Percentiles rank a stretch among this genome's conserved stretches.
These are phyloP conservation scores for Penicillium lividum DNA, from an alignment of 495 filamentous ascomycete species.

Conservation along the genomic window DNA sequence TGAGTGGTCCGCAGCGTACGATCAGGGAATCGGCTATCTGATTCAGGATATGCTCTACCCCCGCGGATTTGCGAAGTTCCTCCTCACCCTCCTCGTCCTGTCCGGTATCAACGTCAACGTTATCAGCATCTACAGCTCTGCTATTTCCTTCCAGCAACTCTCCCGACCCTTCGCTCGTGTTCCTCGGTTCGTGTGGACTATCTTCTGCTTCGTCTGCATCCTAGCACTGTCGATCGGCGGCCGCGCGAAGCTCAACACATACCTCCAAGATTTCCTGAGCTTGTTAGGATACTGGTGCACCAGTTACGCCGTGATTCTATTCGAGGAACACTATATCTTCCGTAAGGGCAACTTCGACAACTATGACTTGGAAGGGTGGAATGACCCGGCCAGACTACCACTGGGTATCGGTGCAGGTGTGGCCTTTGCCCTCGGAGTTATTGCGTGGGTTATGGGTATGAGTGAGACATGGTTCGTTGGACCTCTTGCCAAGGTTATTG, in stretches of 20 bases:
- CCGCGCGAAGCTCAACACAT: slow-evolving; percentile 37
- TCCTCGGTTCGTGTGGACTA: slow-evolving; percentile 45
- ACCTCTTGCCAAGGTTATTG: slow-evolving; percentile 26
- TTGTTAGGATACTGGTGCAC: slow-evolving; percentile 63
- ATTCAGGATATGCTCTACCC: slow-evolving; percentile 57
- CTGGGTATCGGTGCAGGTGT: slow-evolving; percentile 30
- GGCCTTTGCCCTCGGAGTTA: slow-evolving; percentile 36
- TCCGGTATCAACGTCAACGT: slow-evolving; percentile 45
- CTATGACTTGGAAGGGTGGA: slow-evolving; percentile 42
- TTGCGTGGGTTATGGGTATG: slow-evolving; percentile 42
- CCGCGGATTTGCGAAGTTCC: slow-evolving; percentile 58
- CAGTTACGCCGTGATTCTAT: slow-evolving; percentile 57
- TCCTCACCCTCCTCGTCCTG: slow-evolving; percentile 56
- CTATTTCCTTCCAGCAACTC: slow-evolving; percentile 44
- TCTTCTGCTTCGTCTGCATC: slow-evolving; percentile 42
- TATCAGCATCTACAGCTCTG: slow-evolving; percentile 45
- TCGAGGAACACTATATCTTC: slow-evolving; percentile 62
- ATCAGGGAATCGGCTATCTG: slow-evolving; percentile 57
- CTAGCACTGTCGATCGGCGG: slow-evolving; percentile 43
- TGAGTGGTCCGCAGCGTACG: slow-evolving; percentile 49
- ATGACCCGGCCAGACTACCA: slow-evolving; percentile 33
- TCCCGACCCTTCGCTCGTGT: slow-evolving; percentile 40
- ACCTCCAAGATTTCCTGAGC: slow-evolving; percentile 56
- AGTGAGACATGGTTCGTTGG: slow-evolving; percentile 40
- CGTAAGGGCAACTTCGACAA: slow-evolving; percentile 48